These are phyloP conservation scores for Pichia nanzhaoensis DNA, from an alignment of 805 yeast species.

Conservation along the genomic window DNA sequence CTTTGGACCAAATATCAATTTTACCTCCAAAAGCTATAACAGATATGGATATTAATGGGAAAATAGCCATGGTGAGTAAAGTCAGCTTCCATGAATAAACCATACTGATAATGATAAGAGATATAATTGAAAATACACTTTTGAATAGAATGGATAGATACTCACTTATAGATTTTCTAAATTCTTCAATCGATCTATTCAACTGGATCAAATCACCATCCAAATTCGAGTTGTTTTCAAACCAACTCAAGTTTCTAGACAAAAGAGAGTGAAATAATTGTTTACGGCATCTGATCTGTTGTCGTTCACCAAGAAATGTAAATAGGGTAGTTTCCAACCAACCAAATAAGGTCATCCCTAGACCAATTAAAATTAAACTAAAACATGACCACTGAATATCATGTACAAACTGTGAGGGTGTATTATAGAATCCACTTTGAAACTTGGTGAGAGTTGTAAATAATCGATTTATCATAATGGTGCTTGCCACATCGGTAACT, in stretches of 20 bases:
- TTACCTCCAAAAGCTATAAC: slow-evolving; percentile 45
- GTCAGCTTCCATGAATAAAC: slow-evolving; percentile 82
- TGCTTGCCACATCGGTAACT: slow-evolving; percentile 49
- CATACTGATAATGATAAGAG: slow-evolving; percentile 59
- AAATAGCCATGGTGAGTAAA: slow-evolving; percentile 60
- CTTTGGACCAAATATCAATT: slow-evolving; percentile 41
- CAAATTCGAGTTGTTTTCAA: slow-evolving; percentile 48
- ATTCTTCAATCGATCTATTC: slow-evolving; percentile 69
- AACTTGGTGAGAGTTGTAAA: slow-evolving; percentile 40
- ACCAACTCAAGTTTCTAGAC: slow-evolving; percentile 49
- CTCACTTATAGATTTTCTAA: slow-evolving; percentile 62
- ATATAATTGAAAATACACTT: slow-evolving; percentile 44
- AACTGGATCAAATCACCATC: slow-evolving; percentile 61
- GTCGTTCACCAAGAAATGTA: slow-evolving; percentile 67
- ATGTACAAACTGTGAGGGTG: slow-evolving; percentile 27
- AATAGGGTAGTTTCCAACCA: slow-evolving; percentile 57
- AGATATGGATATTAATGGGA: slow-evolving; percentile 57
- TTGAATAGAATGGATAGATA: slow-evolving; percentile 52
- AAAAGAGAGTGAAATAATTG: slow-evolving; percentile 40
- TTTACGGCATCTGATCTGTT: slow-evolving; percentile 50
- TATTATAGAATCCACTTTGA: slow-evolving; percentile 28
- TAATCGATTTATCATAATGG: slow-evolving; percentile 60
- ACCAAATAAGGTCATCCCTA: slow-evolving; percentile 35
- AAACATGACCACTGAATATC: slow-evolving; percentile 32
- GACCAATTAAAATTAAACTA: slow-evolving; percentile 40